Evolutionary conservation across 257 asterid genomes (phyloP), one percentile per base, ranked within the genome.

Genomic region (Parsonsia alboflavescens): DNA sequence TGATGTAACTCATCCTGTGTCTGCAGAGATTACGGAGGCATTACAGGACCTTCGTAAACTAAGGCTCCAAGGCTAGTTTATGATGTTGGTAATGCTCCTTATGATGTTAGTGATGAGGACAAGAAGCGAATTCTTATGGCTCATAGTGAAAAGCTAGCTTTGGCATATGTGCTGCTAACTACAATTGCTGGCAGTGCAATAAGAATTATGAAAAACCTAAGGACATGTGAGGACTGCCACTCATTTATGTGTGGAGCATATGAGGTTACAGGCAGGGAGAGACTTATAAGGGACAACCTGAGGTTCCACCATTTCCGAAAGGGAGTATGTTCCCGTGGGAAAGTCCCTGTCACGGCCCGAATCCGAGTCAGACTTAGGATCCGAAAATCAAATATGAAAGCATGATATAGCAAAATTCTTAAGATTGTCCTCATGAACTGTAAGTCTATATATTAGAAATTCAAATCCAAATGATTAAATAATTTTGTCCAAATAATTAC

Each of bases 171-270:
- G 3, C 74, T 91, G 81, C 80, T 87, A 17, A 75, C 78, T 5
- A 79, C 75, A 17, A 80, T 71, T 10, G 81, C 78, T 26, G 86
- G 78, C 12, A 71, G 66, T 24, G 70, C 68, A n/a, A 80, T 91
- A 30, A 91, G 89, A 68, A 90, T 93, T 45, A 87, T 85, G 80
- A 93, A 93, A 78, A 93, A 93, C 79, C 83, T 93, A 9, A 84
- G 97, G 77, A 89, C 92, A 58, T 93, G 97, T 56, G 97, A 87
- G 78, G 97, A 93, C 67, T 93, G 98, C 75, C 97, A 91, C 69
- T 63, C 80, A 45, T 85, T 91, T 54, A 88, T 91, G 96, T 81
- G 90, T 67, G 79, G 82, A 33, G 91, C 86, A 10, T 93, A 96
- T 24, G 52, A 80, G 53, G 56, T 89, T 45, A 82, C 76, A 28